Conservation (phyloP, 2,329 filamentous ascomycete species). For the Keithomyces neogunnii region DNA sequence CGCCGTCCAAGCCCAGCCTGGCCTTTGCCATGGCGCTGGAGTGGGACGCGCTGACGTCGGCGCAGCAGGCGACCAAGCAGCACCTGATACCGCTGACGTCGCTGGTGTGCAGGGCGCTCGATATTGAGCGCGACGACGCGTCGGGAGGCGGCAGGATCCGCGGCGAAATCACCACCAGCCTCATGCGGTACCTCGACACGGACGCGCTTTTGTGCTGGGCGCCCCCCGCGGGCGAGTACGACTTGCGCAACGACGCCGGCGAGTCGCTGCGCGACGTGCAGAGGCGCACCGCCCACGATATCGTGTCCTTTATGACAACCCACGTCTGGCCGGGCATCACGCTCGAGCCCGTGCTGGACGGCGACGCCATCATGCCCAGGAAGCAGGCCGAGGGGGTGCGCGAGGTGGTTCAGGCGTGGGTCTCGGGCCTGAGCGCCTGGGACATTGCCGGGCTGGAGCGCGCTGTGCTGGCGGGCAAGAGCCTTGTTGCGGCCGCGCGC, state of each 20-base stretch:
- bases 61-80: slow-evolving; percentile 74
- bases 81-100: slow-evolving; percentile 89
- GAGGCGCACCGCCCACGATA: slow-evolving; percentile 56
- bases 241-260: slow-evolving; percentile 35
- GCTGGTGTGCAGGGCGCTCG: slow-evolving; percentile 71
- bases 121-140: slow-evolving; percentile 64
- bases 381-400: slow-evolving; percentile 66
- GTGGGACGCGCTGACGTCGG: slow-evolving; percentile 79
- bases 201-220: slow-evolving; percentile 92
- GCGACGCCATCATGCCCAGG: slow-evolving; percentile 66
- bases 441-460: slow-evolving; percentile 84
- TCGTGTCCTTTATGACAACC: slow-evolving; percentile 62
- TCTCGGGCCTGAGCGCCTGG: slow-evolving; percentile 61
- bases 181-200: slow-evolving; percentile 83
- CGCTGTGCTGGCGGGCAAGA: slow-evolving; percentile 78
- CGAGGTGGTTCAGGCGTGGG: slow-evolving; percentile 71
- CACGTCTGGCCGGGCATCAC: slow-evolving; percentile 78
- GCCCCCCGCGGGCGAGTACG: slow-evolving; percentile 41
- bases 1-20: slow-evolving; percentile 67
- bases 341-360: slow-evolving; percentile 72
- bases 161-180: slow-evolving; percentile 52
- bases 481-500: slow-evolving; percentile 66
- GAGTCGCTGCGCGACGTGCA: slow-evolving; percentile 66
- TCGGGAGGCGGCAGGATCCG: slow-evolving; percentile 43
- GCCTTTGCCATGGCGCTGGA: slow-evolving; percentile 82